A percentile compares a stretch with the other conserved stretches of the same genome.
Evolutionary conservation across 2,329 filamentous ascomycete species (phyloP).

Genomic region (Calonectria pseudoturangicola): DNA sequence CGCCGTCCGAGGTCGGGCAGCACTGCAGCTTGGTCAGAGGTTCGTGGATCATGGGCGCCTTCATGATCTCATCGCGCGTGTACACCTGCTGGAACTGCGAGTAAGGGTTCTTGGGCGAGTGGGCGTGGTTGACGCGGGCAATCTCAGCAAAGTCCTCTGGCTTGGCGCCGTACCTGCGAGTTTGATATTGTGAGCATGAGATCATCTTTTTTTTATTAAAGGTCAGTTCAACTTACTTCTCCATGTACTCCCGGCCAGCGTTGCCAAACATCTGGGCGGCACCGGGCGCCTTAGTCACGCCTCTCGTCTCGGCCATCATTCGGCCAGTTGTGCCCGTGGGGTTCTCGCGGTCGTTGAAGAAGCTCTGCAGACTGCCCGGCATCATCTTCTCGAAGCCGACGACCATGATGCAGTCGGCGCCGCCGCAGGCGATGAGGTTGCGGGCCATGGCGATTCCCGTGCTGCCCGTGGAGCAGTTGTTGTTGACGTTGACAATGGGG

Average conservation of each 20-base stretch:
- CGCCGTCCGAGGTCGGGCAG: slow-evolving; percentile 96
- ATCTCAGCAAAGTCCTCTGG: slow-evolving; percentile 95
- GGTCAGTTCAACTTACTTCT: slow-evolving; percentile 78
- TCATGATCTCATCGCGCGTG: slow-evolving; percentile 86
- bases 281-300: slow-evolving; percentile 86
- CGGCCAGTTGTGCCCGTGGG: slow-evolving; percentile 82
- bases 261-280: slow-evolving; percentile 98
- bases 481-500: slow-evolving; percentile 98
- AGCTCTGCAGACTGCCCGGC: slow-evolving; percentile 87
- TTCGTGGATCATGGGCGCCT: slow-evolving; percentile 85
- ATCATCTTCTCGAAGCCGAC: slow-evolving; percentile 99
- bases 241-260: slow-evolving; percentile 94
- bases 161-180: slow-evolving; percentile 83
- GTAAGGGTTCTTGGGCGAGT: slow-evolving; percentile 95
- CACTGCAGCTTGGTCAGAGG: slow-evolving; percentile 99
- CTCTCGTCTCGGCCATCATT: slow-evolving; percentile 90
- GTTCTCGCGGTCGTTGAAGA: slow-evolving; percentile 90
- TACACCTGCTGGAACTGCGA: slow-evolving; percentile 98
- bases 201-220: not conserved
- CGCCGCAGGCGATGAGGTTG: slow-evolving; percentile 86
- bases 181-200: slow-evolving; percentile 40
- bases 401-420: slow-evolving; percentile 90
- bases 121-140: slow-evolving; percentile 92
- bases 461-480: slow-evolving; percentile 97
- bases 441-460: slow-evolving; percentile 91